phyloP scores from a whole-genome alignment of 345 rosid species.

The Syzygium grande region DNA sequence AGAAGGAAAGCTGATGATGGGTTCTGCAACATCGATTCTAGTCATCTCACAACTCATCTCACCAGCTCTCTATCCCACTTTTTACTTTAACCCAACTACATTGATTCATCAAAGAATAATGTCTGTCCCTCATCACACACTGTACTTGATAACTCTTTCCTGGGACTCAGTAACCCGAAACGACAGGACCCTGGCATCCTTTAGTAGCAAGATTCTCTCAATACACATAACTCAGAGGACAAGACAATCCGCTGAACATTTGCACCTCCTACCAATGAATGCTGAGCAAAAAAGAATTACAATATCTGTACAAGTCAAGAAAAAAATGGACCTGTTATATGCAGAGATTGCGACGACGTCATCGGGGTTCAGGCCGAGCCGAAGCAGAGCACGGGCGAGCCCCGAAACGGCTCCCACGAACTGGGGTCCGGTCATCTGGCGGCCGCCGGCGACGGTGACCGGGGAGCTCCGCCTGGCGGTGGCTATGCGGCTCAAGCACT shows the following conservation, averaged over 20 bases:
- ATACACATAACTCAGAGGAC: background rate
- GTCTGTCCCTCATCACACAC: background rate
- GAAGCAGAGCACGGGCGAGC: slow-evolving; percentile 39
- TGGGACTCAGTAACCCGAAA: background rate
- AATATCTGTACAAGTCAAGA: background rate
- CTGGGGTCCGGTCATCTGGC: slow-evolving; percentile 44
- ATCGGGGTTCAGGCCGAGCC: slow-evolving; percentile 44
- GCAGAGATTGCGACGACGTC: slow-evolving; percentile 67
- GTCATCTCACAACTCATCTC: background rate
- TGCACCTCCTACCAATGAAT: background rate
- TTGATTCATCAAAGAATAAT: background rate
- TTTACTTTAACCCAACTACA: background rate
- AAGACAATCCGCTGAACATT: background rate
- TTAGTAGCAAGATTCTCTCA: background rate
- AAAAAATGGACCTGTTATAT: slow-evolving; percentile 45
- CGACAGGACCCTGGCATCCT: background rate
- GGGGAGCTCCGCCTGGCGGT: slow-evolving; percentile 29
- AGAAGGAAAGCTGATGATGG: background rate
- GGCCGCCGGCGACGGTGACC: slow-evolving; percentile 32
- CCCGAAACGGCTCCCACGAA: slow-evolving; percentile 38
- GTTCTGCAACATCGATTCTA: background rate
- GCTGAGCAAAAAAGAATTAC: background rate
- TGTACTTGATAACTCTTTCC: background rate
- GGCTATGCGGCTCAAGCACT: slow-evolving; percentile 53
- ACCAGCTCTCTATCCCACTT: background rate